These are phyloP conservation scores for Entelexis sorbosivorans DNA, from an alignment of 1,139 yeast genomes.

Conservation along the genomic window DNA sequence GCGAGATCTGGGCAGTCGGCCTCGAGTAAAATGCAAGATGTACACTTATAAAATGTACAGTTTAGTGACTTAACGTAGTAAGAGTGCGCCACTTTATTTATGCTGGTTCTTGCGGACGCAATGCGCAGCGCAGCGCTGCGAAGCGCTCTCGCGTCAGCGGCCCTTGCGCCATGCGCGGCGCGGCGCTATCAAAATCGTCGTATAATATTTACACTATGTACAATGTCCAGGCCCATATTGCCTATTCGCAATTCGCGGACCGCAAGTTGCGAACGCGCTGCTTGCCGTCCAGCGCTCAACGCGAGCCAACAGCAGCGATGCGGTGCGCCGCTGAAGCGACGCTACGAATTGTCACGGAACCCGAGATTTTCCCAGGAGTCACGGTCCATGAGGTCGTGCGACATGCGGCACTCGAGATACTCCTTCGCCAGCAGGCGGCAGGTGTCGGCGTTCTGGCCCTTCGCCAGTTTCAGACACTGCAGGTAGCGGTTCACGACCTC, in stretches of 20 bases:
- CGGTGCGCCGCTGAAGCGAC: too few relatives aligned
- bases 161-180: too few relatives aligned
- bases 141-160: too few relatives aligned
- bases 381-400: constrained; percentile 34
- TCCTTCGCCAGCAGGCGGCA: constrained; percentile 74
- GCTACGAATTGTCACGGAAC: constrained; percentile 10
- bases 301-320: too few relatives aligned
- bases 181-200: too few relatives aligned
- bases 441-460: constrained; percentile 77
- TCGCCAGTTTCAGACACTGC: constrained; percentile 64
- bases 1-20: constrained; percentile 20
- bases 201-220: neutral
- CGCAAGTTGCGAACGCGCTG: too few relatives aligned
- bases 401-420: constrained; percentile 83
- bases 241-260: too few relatives aligned
- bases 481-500: constrained; percentile 64
- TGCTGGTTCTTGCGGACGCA: too few relatives aligned
- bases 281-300: too few relatives aligned
- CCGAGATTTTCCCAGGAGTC: constrained; percentile 24
- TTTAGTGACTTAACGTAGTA: neutral
- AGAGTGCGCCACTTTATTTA: too few relatives aligned
- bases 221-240: neutral
- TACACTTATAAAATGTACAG: neutral
- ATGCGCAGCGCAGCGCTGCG: too few relatives aligned
- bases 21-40: constrained; percentile 5